phyloP scores from a whole-genome alignment of 2,329 filamentous ascomycete species.

The Rasamsonia emersonii region DNA sequence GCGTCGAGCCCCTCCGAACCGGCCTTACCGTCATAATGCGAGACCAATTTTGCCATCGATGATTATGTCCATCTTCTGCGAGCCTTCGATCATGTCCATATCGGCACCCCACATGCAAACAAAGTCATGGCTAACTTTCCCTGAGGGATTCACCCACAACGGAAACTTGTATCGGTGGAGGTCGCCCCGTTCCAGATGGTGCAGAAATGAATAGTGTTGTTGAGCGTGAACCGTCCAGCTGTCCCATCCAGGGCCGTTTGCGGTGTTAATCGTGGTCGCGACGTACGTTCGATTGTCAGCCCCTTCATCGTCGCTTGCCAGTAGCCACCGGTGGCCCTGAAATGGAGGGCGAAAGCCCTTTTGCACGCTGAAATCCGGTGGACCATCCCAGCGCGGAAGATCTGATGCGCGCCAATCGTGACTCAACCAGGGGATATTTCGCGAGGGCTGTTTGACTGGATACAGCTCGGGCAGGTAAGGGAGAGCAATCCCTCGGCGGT shows the following conservation, averaged over 20 bases:
- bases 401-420: constrained; percentile 25
- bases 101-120: constrained; percentile 47
- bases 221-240: constrained; percentile 45
- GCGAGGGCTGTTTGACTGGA: constrained; percentile 11
- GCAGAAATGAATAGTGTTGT: constrained; percentile 38
- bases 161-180: constrained; percentile 42
- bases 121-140: constrained; percentile 47
- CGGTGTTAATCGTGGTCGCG: constrained; percentile 39
- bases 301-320: constrained; percentile 27
- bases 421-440: constrained; percentile 10
- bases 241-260: constrained; percentile 34
- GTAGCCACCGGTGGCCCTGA: constrained; percentile 44
- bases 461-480: constrained; percentile 45
- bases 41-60: constrained; percentile 49
- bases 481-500: constrained; percentile 44
- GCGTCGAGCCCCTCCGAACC: constrained; percentile 35
- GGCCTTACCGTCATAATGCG: constrained; percentile 44
- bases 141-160: constrained; percentile 39
- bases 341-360: constrained; percentile 21
- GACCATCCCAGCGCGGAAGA: constrained; percentile 27
- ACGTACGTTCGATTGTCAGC: constrained; percentile 43
- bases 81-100: constrained; percentile 12
- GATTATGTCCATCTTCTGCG: constrained; percentile 23
- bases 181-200: constrained; percentile 42
- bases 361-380: constrained; percentile 20